Percentiles rank a stretch among this genome's conserved stretches.
Evolutionary conservation across 768 basidiomycete genomes (phyloP).

Genomic region (Agrocybe praecox): DNA sequence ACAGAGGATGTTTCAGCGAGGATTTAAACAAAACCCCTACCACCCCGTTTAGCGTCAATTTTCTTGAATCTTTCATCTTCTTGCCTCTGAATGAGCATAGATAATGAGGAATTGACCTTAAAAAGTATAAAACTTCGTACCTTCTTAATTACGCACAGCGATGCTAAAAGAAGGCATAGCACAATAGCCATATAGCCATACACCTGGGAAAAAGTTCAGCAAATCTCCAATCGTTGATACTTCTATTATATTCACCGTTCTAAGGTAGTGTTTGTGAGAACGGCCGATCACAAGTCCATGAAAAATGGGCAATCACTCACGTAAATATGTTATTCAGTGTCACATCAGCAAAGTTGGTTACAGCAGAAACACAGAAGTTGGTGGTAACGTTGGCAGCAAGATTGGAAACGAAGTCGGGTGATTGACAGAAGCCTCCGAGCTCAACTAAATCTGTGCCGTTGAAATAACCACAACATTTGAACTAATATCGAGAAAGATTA

Average conservation of each 20-base stretch:
- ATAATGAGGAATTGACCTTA: background rate
- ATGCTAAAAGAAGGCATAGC: slow-evolving; percentile 73
- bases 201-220: slow-evolving; percentile 37
- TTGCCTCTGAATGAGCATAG: slow-evolving; percentile 52
- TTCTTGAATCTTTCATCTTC: slow-evolving; percentile 85
- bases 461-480: slow-evolving; percentile 88
- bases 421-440: slow-evolving; percentile 68
- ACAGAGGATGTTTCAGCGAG: slow-evolving; percentile 11
- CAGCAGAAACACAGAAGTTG: slow-evolving; percentile 73
- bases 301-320: slow-evolving; percentile 43
- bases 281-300: too few relatives aligned
- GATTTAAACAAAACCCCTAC: slow-evolving; percentile 76
- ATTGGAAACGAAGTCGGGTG: slow-evolving; percentile 38
- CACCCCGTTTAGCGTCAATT: slow-evolving; percentile 89
- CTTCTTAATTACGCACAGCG: slow-evolving; percentile 86
- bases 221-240: background rate
- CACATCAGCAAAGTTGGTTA: slow-evolving; percentile 68
- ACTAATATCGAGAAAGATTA: slow-evolving; percentile 39
- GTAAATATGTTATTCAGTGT: slow-evolving; percentile 85
- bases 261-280: slow-evolving; percentile 28
- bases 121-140: slow-evolving; percentile 33
- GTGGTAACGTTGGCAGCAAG: slow-evolving; percentile 39
- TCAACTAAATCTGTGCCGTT: slow-evolving; percentile 60
- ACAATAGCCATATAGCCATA: slow-evolving; percentile 88
- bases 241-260: slow-evolving; percentile 39